Evolutionary conservation across 768 basidiomycete species (phyloP), one percentile per base, ranked within the genome.

Genomic region (Boletus reticulatus): DNA sequence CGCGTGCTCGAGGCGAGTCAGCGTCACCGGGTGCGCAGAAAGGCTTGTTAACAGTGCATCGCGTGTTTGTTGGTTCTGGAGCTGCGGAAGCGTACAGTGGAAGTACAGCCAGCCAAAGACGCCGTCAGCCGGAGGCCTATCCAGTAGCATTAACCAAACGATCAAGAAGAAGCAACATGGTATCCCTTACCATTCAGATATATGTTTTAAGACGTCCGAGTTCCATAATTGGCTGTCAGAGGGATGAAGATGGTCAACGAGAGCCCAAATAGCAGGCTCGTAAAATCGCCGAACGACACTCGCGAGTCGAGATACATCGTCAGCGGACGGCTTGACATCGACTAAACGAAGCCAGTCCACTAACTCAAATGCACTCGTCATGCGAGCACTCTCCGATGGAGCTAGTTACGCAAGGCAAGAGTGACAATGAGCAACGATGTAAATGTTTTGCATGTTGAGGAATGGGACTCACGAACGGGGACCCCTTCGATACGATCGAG

Each of bases 291-390:
- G 59, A 29, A 88, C 58, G 0, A 77, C 66, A 2, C 52, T 52
- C 0, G 74, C 64, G 2, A 87, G 63, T 7, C 78, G 76, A 20
- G 58, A 63, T 19, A 85, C 63, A 45, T 84, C 76, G 0, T 61
- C 57, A 1, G 70, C 13, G 14, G 65, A 61, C 5, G 81, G 60
- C 1, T 69, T 61, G 27, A 67, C 63, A 14, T 75, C 73, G 2
- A 76, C 62, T 1, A 88, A 68, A 37, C 87, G 82, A 32, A 86
- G 54, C 80, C 80, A 84, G 59, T 88, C 86, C n/a, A 89, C 73
- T 0, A 89, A 72, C 48, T 84, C 82, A 43, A 75, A 82, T 1
- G 84, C 85, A 29, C 72, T 60, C 1, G 63, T 58, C 46, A 68
- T 72, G 42, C 78, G 68, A 24, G 69, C 69, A 4, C 50, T 50